Conservation (phyloP, 306 rosid genomes). For the Aeschynomene evenia region DNA sequence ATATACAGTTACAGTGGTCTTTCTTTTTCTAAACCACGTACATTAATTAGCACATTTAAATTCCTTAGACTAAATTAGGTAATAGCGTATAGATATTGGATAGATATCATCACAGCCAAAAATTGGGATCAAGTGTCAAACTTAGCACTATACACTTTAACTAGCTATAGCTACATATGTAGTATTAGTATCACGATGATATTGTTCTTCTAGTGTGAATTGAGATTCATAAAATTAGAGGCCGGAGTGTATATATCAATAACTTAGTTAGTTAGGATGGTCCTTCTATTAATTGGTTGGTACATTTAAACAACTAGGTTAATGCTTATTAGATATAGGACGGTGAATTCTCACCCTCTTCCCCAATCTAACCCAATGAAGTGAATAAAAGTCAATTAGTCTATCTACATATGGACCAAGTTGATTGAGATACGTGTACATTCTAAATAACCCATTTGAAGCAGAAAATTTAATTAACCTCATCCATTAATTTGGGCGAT, state of each 20-base stretch:
- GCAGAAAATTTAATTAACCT: conserved; percentile 27
- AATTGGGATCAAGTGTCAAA: conserved; percentile 18
- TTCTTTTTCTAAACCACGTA: not conserved
- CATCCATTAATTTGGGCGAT: not conserved
- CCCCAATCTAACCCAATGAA: conserved; percentile 26
- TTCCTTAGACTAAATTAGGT: conserved; percentile 21
- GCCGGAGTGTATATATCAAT: not conserved
- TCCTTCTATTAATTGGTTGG: conserved; percentile 25
- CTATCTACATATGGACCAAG: conserved; percentile 26
- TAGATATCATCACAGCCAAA: not conserved
- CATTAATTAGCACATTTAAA: conserved; percentile 22
- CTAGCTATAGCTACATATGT: not conserved
- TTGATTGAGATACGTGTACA: not conserved
- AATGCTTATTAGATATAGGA: conserved; percentile 13
- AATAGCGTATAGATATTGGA: conserved; percentile 29
- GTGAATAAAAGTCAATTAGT: conserved; percentile 40
- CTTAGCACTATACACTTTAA: not conserved
- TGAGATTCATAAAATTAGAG: conserved; percentile 10
- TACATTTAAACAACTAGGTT: conserved; percentile 23
- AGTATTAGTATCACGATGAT: not conserved
- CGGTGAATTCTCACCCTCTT: conserved; percentile 28
- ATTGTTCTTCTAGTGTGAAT: conserved; percentile 1
- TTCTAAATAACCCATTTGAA: conserved; percentile 2
- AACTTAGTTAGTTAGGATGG: conserved; percentile 40
- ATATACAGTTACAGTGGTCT: not conserved